Base-by-base conservation (phyloP, 2,329 filamentous ascomycete genomes). In the Helicocarpus griseus region DNA sequence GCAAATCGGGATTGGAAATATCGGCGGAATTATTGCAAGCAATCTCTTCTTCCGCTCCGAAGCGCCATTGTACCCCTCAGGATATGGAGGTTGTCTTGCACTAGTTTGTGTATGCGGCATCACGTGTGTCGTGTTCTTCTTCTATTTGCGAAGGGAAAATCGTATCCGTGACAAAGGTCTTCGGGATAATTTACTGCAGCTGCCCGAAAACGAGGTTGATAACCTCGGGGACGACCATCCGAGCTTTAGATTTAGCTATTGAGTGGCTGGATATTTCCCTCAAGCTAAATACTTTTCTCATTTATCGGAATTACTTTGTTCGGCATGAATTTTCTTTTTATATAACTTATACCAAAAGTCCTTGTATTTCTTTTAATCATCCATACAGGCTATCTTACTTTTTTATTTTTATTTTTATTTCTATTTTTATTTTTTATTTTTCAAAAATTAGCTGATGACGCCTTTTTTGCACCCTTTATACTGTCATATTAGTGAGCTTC, bases 21-120 rank as follows among this genome's bases (percentile, higher is more conserved):
- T 59, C 33, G 64, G 63, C 28, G 67, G 67, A 1, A 55, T 69
- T 7, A 61, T 69, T 24, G 65, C 64, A 3, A 67, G 63, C 45
- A 66, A 66, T 51, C 57, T 68, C 50, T 68, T 63, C 51, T 57
- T 65, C 28, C 49, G 58, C 21, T 53, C 53, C 6, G 63, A 68
- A 47, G 61, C 62, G 5, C 65, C 63, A 2, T 50, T 46, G 3
- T 67, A 64, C 45, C 51, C 36, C 1, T 63, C 60, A 2, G 65
- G 64, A 7, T 64, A 60, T 49, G 85, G 85, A 56, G 60, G 56
- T 1, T 63, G 61, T 54, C 50, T 67, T 35, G 64, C 54, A 1
- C 59, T 69, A 55, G 50, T 67, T 8, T 69, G 66, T 66, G 49
- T 69, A 4, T 65, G 64, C 55, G 65, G 61, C 4, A 3, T 62